Conservation (phyloP, 176 grass and related monocot genomes). For the Rhipidocladum racemiflorum region DNA sequence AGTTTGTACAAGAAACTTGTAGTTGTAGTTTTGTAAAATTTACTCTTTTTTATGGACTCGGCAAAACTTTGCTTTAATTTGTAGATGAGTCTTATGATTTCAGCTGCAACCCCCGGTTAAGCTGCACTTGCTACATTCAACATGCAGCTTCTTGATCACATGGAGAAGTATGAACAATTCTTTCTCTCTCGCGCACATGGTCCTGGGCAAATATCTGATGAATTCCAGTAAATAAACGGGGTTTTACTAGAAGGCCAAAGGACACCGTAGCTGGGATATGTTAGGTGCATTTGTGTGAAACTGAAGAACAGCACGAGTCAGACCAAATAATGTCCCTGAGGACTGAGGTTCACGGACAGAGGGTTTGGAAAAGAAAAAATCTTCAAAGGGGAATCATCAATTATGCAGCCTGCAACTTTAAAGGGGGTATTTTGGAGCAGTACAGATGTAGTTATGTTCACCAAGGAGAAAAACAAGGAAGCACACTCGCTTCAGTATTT, state of each 20-base stretch:
- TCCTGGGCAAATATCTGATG: not conserved
- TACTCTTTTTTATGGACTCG: not conserved
- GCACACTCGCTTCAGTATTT: constrained; percentile 3
- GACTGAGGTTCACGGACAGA: not conserved
- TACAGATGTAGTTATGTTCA: not conserved
- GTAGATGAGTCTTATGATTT: not conserved
- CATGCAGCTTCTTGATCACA: not conserved
- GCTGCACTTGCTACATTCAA: not conserved
- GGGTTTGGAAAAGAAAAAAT: not conserved
- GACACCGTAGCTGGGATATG: not conserved
- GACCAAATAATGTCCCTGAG: not conserved
- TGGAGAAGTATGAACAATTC: not conserved
- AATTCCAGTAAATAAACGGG: not conserved
- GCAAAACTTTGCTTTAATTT: not conserved
- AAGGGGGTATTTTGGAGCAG: not conserved
- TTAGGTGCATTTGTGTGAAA: not conserved
- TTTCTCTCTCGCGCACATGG: not conserved
- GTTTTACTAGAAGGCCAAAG: not conserved
- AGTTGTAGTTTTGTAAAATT: too few species aligned
- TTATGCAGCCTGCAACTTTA: not conserved
- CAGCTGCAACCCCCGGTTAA: not conserved
- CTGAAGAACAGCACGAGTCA: not conserved
- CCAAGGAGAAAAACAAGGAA: not conserved
- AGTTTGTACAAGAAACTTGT: too few species aligned
- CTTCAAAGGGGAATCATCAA: not conserved